Evolutionary conservation across 768 basidiomycete species (phyloP).

Genomic region (Paxillus involutus): DNA sequence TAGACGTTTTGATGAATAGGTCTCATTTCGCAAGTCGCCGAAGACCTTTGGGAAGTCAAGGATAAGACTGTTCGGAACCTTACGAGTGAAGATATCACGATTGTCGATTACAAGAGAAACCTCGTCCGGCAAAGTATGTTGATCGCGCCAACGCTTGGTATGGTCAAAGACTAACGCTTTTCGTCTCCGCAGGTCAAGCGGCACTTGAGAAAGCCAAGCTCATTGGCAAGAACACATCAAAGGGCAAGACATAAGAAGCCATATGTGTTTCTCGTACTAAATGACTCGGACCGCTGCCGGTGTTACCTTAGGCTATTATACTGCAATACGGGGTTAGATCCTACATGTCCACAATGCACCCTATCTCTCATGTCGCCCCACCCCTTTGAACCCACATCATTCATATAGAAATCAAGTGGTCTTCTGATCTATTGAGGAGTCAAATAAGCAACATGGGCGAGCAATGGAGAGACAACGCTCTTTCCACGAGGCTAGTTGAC

Average conservation of each 20-base stretch:
- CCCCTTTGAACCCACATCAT: background rate
- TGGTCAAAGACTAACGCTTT: constrained; percentile 1
- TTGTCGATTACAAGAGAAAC: constrained; percentile 90
- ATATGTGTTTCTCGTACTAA: background rate
- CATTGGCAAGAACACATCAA: constrained; percentile 79
- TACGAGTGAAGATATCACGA: constrained; percentile 87
- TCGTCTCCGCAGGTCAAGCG: constrained; percentile 55
- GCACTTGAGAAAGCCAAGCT: constrained; percentile 93
- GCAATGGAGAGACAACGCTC: constrained; percentile 22
- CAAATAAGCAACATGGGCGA: no score
- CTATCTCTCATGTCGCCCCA: background rate
- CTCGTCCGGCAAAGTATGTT: constrained; percentile 75
- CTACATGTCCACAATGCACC: background rate
- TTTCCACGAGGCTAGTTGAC: constrained; percentile 20
- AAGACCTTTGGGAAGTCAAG: constrained; percentile 99
- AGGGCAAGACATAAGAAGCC: constrained; percentile 57
- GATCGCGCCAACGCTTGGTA: background rate
- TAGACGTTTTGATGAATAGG: constrained; percentile 41
- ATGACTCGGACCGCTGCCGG: background rate
- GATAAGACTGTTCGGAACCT: constrained; percentile 91
- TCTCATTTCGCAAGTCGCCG: constrained; percentile 95
- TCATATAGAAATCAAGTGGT: constrained; percentile 1
- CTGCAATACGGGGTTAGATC: constrained; percentile 5
- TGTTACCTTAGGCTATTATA: background rate
- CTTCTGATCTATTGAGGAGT: constrained; percentile 12